These are phyloP conservation scores for Paramecium pentaurelia DNA, from an alignment of 73 alveolate genomes.

Conservation along the genomic window DNA sequence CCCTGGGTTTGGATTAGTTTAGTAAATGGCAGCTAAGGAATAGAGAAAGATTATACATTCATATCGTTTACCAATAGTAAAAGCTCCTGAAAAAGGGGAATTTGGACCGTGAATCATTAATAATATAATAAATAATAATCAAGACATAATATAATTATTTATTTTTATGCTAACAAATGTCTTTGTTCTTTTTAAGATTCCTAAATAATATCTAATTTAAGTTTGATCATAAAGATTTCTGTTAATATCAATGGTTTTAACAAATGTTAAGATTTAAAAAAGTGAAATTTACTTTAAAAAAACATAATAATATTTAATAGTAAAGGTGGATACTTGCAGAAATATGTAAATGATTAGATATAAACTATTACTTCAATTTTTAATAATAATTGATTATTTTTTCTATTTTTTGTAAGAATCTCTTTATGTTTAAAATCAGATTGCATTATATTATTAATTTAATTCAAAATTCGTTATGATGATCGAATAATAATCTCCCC, in stretches of 20 bases:
- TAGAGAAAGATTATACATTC: background rate
- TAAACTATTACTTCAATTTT: background rate
- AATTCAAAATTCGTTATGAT: conserved; percentile 43
- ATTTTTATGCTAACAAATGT: background rate
- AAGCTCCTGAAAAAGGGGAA: conserved; percentile 19
- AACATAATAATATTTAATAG: too few species aligned
- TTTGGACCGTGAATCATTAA: conserved; percentile 42
- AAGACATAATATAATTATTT: background rate
- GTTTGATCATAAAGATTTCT: background rate
- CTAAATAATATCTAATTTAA: background rate
- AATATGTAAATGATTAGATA: background rate
- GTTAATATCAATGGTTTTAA: background rate
- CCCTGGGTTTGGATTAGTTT: conserved; percentile 27
- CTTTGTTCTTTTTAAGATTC: background rate
- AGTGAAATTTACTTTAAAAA: too few species aligned
- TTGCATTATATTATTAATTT: background rate
- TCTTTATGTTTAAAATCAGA: background rate
- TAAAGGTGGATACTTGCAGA: background rate
- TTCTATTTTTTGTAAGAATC: background rate
- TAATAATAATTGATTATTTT: background rate
- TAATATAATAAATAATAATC: background rate
- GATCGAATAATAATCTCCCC: conserved; percentile 11
- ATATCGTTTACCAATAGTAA: background rate
- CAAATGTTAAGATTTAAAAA: too few species aligned
- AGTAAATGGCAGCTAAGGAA: background rate